These are phyloP conservation scores for Piper longum DNA, from an alignment of 164 flowering plant genomes.

Conservation along the genomic window DNA sequence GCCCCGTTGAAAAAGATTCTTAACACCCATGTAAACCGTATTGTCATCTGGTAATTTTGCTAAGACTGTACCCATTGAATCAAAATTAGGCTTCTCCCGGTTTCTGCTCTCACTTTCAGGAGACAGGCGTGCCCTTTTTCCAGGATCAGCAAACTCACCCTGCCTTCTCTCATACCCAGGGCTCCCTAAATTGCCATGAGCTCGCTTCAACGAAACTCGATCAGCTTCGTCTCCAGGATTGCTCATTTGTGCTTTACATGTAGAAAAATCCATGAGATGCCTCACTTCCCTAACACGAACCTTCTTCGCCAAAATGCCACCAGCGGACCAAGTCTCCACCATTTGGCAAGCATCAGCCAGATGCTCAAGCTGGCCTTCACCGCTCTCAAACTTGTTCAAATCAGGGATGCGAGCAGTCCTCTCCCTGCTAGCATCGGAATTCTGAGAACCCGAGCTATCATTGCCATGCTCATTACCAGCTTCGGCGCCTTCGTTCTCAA, in stretches of 20 bases:
- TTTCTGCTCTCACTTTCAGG: background rate
- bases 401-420: slow-evolving; percentile 1
- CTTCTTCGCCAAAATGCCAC: background rate
- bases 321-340: background rate
- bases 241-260: background rate
- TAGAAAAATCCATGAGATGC: background rate
- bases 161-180: background rate
- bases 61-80: slow-evolving; percentile 1
- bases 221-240: background rate
- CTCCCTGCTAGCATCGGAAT: background rate
- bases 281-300: slow-evolving; percentile 1
- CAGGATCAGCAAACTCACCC: background rate
- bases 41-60: slow-evolving; percentile 17
- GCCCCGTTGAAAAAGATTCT: slow-evolving; percentile 18
- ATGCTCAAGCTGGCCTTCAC: background rate
- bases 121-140: background rate
- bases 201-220: background rate
- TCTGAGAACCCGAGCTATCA: background rate
- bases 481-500: background rate
- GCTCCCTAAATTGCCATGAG: background rate
- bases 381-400: slow-evolving; percentile 3
- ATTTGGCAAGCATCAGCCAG: background rate
- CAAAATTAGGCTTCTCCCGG: background rate
- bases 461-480: background rate
- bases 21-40: slow-evolving; percentile 7